Evolutionary conservation across 805 yeast species (phyloP), one percentile per base, ranked within the genome.

Genomic region (Allodekkera sacchari): DNA sequence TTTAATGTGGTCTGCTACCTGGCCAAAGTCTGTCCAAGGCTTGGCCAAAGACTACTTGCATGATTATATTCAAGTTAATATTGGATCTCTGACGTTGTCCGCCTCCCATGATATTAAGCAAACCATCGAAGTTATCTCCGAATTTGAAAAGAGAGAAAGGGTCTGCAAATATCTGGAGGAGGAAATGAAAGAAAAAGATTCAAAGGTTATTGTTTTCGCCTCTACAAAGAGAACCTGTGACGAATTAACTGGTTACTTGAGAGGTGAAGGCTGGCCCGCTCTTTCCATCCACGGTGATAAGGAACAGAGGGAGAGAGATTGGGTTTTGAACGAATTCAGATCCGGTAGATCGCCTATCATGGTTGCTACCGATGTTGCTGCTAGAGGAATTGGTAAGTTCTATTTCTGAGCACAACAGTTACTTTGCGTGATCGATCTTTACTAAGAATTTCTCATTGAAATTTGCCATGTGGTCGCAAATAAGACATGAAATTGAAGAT

Each of bases 351-450:
- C 94, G 34, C 95, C 96, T 44, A 80, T 92, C 53, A 87, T 92
- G 96, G 95, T 88, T 57, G 98, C 98, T 41, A 92, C 98, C 44
- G 98, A 92, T 63, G 98, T 92, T 60, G 98, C 98, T 42, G 96
- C 98, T 46, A 83, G 98, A 74, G 98, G 98, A 77, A 87, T 92
- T 68, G 96, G 95, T 85, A 84, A 64, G 96, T 83, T 60, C 56
- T 38, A 43, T 41, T 28, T 32, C 24, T 35, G 34, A 27, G 22
- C 22, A 20, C 8, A 11, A 20, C 8, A 11, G 10, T 9, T 9
- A 11, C 22, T 9, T 20, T 9, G 22, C 22, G 11, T 20, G 11
- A 24, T 9, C 8, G 15, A n/a, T 24, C 8, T 24, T 24, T 8
- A n/a, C 12, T n/a, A 9, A n/a, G 8, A n/a, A n/a, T 8, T 24